Conservation (phyloP, 305 asterid genomes). For the Rubia balearica region DNA sequence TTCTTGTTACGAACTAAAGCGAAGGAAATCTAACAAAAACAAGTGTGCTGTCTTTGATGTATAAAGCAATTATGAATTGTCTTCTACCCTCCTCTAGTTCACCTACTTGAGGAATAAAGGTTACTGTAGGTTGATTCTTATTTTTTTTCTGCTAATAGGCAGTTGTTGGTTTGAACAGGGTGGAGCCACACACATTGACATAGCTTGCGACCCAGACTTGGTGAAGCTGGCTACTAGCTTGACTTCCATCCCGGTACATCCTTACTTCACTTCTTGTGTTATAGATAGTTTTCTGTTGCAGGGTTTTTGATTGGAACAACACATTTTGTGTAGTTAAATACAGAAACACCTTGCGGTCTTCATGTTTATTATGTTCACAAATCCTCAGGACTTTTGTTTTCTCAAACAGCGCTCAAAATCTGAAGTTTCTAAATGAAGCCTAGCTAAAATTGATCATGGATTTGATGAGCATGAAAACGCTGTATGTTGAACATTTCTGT, state of each 20-base stretch:
- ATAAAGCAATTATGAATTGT: no score
- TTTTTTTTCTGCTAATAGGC: background rate
- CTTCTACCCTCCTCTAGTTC: background rate
- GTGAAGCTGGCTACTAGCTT: conserved; percentile 70
- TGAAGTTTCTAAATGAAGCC: background rate
- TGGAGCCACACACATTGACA: conserved; percentile 91
- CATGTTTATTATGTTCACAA: background rate
- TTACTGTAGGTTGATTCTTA: background rate
- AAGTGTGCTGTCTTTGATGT: background rate
- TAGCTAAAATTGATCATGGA: background rate
- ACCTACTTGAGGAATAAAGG: background rate
- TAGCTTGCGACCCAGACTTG: conserved; percentile 81
- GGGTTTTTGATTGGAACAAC: background rate
- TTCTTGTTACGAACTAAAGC: background rate
- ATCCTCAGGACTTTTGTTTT: no score
- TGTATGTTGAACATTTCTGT: background rate
- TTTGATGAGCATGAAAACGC: background rate
- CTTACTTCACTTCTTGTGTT: conserved; percentile 4
- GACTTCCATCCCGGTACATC: conserved; percentile 71
- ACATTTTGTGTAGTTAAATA: background rate
- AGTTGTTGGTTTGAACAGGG: conserved; percentile 38
- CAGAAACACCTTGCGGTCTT: background rate
- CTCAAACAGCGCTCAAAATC: no score
- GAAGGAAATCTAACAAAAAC: background rate
- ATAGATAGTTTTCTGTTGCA: background rate